Base-by-base conservation (phyloP, 2,329 filamentous ascomycete genomes). In the Diplodia mutila region DNA sequence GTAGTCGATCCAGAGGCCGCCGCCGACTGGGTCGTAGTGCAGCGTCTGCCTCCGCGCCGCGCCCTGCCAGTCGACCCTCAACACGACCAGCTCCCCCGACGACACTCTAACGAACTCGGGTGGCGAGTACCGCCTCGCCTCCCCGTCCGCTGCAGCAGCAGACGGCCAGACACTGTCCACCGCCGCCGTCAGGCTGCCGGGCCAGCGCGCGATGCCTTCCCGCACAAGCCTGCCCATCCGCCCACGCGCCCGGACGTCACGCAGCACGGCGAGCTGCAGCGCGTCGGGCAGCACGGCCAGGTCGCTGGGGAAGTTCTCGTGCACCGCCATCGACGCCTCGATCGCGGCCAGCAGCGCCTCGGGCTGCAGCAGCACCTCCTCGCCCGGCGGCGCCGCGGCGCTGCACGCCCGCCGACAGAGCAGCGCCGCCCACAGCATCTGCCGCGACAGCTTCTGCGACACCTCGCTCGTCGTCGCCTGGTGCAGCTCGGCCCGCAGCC, bases 361-460 rank as follows among this genome's bases (percentile, higher is more conserved):
- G 4, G 14, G 67, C 29, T 34, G 25, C 21, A 67, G 25, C 21
- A 67, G 69, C 39, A 4, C 70, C 23, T 4, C 18, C 8, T 34
- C 4, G 5, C 51, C 59, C 11, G 37, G 12, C 2, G 4, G 11
- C n/a, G 16, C 21, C 18, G 51, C 27, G 27, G 3, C 27, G 27
- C 27, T 14, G 64, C 84, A 84, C 0, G 84, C 86, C 2, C 80
- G 77, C 27, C 82, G 78, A 61, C 87, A 90, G 0, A 90, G 76
- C 0, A 91, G 69, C 0, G 88, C 83, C 0, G 87, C 83, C 75
- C 83, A 84, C 0, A 90, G 80, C 0, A 81, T 80, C 69, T 85
- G 87, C 0, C 72, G 70, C 2, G 82, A 79, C 6, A 76, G 75
- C 27, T 78, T 80, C 21, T 78, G 75, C 0, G 82, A 76, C 0